Evolutionary conservation across 257 asterid genomes (phyloP), one percentile per base, ranked within the genome.

Genomic region (Orobanche coerulescens): DNA sequence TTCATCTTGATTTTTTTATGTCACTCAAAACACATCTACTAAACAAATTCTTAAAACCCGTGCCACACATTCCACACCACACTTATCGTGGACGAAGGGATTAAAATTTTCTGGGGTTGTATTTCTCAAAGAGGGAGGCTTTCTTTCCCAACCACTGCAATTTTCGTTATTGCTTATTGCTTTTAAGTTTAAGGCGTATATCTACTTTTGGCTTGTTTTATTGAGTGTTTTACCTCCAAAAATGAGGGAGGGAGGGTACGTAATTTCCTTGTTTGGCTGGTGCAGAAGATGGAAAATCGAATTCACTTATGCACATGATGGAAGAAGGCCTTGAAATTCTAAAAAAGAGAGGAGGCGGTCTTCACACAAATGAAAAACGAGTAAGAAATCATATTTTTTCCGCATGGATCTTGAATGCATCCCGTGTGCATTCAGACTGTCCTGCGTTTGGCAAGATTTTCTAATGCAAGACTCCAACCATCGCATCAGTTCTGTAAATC

Each of bases 191-290:
- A 26, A 26, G 31, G 31, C 31, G 31, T 26, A 26, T 2, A 26
- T 26, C 3, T 26, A 5, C 31, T 26, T 26, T 26, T 26, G 31
- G 31, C 31, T 26, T 26, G 3, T 26, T 26, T 26, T 26, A 26
- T 26, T 26, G 31, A 26, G 3, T 26, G 31, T 26, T 26, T 26
- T 26, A 26, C 31, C 31, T 26, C 31, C 31, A 26, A 26, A n/a
- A n/a, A n/a, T n/a, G n/a, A n/a, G n/a, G n/a, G n/a, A n/a, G n/a
- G n/a, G n/a, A n/a, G n/a, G n/a, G n/a, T n/a, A n/a, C n/a, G n/a
- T n/a, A 57, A 22, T 47, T 36, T 48, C 46, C 61, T 23, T 48
- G 36, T 67, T 47, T 30, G 44, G 40, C 65, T 57, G 72, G 59
- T 50, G 40, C 31, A 58, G 30, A 23, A 37, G 36, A 49, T 48